A percentile compares a stretch with the other conserved stretches of the same genome.
These are phyloP conservation scores for Cercospora janseana DNA, from an alignment of 2,329 filamentous ascomycete species.

Conservation along the genomic window DNA sequence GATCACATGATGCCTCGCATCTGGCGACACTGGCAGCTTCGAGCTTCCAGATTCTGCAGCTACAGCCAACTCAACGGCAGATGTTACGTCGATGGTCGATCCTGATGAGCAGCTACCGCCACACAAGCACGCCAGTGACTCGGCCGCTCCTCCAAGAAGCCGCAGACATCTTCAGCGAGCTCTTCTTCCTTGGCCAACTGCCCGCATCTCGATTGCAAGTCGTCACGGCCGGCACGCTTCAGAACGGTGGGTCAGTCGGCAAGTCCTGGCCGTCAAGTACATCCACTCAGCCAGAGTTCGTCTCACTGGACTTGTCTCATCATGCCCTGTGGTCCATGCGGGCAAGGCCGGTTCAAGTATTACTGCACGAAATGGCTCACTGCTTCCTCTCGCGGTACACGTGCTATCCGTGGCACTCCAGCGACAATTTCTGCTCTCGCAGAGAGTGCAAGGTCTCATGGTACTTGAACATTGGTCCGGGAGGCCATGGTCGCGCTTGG, in stretches of 20 bases:
- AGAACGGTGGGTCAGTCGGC: constrained; percentile 9
- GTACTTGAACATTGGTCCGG: constrained; percentile 1
- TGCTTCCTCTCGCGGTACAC: constrained; percentile 15
- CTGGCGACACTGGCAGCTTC: constrained; percentile 10
- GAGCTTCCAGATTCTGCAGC: neutral
- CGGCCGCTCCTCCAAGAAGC: constrained; percentile 1
- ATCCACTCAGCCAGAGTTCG: neutral
- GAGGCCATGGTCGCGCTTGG: constrained; percentile 22
- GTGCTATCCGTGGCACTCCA: constrained; percentile 17
- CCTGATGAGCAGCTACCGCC: neutral
- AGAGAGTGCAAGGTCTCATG: constrained; percentile 13
- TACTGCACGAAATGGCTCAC: constrained; percentile 20
- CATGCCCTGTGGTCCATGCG: neutral
- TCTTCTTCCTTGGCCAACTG: constrained; percentile 18
- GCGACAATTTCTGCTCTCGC: constrained; percentile 2
- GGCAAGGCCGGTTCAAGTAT: neutral
- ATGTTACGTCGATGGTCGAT: constrained; percentile 3
- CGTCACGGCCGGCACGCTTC: constrained; percentile 10
- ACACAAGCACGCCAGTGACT: neutral
- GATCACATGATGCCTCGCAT: constrained; percentile 11
- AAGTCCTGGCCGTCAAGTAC: constrained; percentile 12
- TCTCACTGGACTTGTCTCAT: neutral
- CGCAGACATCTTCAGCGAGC: constrained; percentile 17
- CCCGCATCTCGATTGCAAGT: constrained; percentile 9
- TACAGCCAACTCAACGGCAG: constrained; percentile 3